Conservation (phyloP, 352 stramenopile genomes). For the Globisporangium irregulare region DNA sequence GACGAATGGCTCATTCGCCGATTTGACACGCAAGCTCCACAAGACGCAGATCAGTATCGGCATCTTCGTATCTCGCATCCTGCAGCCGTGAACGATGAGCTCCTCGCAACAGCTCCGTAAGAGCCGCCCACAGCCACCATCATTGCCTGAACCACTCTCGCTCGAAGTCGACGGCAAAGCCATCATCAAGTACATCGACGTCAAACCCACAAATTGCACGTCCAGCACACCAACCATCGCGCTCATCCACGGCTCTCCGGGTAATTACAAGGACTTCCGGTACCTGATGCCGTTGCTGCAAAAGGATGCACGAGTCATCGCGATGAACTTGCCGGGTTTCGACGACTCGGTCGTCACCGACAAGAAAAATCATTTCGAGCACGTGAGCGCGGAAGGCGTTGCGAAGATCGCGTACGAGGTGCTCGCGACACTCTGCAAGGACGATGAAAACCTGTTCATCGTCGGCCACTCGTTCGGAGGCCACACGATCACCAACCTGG, state of each 20-base stretch:
- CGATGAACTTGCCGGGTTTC: constrained; percentile 63
- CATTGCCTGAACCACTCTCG: constrained; percentile 24
- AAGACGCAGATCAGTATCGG: not conserved
- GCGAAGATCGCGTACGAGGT: constrained; percentile 23
- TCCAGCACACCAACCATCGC: constrained; percentile 18
- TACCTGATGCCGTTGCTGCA: constrained; percentile 55
- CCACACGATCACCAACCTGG: constrained; percentile 44
- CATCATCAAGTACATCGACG: constrained; percentile 42
- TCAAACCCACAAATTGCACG: constrained; percentile 5
- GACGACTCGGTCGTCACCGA: constrained; percentile 29
- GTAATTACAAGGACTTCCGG: constrained; percentile 60
- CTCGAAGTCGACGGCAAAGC: constrained; percentile 35
- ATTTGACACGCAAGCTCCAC: not conserved
- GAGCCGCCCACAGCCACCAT: not conserved
- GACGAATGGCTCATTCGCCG: not conserved
- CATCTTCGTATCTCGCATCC: not conserved
- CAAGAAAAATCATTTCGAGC: constrained; percentile 21
- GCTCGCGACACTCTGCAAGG: constrained; percentile 20
- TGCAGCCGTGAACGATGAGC: not conserved
- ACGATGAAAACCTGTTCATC: constrained; percentile 39
- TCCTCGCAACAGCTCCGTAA: constrained; percentile 4
- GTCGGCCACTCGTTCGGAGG: constrained; percentile 68
- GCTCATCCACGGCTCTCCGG: constrained; percentile 58
- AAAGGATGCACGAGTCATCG: constrained; percentile 40
- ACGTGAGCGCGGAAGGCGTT: constrained; percentile 16